A percentile compares a stretch with the other conserved stretches of the same genome.
Conservation (phyloP, 768 basidiomycete genomes). For the Tricholoma sp. region DNA sequence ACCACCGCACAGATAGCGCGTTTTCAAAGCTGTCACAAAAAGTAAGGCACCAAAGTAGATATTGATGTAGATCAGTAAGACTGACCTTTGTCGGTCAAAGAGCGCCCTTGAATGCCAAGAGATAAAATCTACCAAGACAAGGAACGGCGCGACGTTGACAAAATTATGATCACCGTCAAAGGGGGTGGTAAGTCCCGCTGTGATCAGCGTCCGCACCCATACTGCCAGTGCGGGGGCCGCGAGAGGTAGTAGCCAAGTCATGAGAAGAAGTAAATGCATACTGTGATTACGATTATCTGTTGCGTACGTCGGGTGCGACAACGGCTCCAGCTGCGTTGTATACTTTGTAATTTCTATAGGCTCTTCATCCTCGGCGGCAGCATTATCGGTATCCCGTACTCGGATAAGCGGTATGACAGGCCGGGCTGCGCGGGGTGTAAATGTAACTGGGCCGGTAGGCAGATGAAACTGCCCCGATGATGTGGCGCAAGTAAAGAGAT, state of each 20-base stretch:
- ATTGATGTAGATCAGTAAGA: slow-evolving; percentile 4
- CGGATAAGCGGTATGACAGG: slow-evolving; percentile 19
- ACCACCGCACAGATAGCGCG: slow-evolving; percentile 44
- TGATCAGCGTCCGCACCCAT: slow-evolving; percentile 83
- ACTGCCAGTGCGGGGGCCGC: slow-evolving; percentile 75
- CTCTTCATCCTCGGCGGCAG: slow-evolving; percentile 12
- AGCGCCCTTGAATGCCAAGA: slow-evolving; percentile 42
- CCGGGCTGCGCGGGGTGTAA: slow-evolving; percentile 6
- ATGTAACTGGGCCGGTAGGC: slow-evolving; percentile 7
- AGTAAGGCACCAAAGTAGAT: slow-evolving; percentile 5
- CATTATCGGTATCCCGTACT: slow-evolving; percentile 8
- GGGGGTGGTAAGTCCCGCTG: slow-evolving; percentile 72
- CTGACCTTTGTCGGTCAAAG: slow-evolving; percentile 40
- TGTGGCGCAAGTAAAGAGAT: slow-evolving; percentile 59
- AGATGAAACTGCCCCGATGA: slow-evolving; percentile 20
- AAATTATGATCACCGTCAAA: slow-evolving; percentile 82
- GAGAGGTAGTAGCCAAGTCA: slow-evolving; percentile 79
- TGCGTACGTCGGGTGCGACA: slow-evolving; percentile 2
- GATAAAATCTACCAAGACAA: slow-evolving; percentile 58
- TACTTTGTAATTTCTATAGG: slow-evolving; percentile 6
- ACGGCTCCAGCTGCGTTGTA: slow-evolving; percentile 4
- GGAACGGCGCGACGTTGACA: slow-evolving; percentile 56
- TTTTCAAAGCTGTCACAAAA: slow-evolving; percentile 31
- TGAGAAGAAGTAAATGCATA: slow-evolving; percentile 61
- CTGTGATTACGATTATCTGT: slow-evolving; percentile 43